Percentiles rank a stretch among this genome's conserved stretches.
Evolutionary conservation across 2,329 filamentous ascomycete species (phyloP).

Genomic region (Xylariaceae sp.): DNA sequence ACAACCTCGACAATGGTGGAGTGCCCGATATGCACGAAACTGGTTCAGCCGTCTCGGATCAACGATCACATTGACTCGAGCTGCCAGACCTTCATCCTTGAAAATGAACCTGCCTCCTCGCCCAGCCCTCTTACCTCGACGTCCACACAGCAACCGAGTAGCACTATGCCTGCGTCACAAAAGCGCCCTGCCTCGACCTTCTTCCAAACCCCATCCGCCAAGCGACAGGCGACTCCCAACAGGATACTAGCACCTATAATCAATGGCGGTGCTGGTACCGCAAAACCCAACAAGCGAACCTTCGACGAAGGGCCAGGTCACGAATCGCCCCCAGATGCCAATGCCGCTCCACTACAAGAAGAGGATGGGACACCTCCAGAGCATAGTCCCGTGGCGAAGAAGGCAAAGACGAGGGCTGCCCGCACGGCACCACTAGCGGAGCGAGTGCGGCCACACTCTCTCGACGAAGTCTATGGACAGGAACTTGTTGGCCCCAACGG

Average conservation of each 20-base stretch:
- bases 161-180: conserved; percentile 40
- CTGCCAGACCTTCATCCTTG: conserved; percentile 67
- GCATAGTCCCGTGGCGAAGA: conserved; percentile 54
- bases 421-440: conserved; percentile 84
- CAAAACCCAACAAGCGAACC: conserved; percentile 44
- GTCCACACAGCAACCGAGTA: conserved; percentile 35
- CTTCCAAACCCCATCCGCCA: conserved; percentile 60
- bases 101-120: conserved; percentile 37
- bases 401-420: conserved; percentile 66
- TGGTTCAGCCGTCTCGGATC: conserved; percentile 71
- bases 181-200: conserved; percentile 58
- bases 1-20: conserved; percentile 49
- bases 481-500: conserved; percentile 83
- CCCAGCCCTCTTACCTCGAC: conserved; percentile 34
- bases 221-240: conserved; percentile 45
- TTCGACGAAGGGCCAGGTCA: conserved; percentile 52
- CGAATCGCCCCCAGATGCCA: conserved; percentile 22
- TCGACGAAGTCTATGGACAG: conserved; percentile 88
- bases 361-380: conserved; percentile 23
- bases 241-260: conserved; percentile 34
- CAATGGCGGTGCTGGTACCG: conserved; percentile 30
- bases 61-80: conserved; percentile 88
- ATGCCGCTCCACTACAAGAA: conserved; percentile 21
- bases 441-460: conserved; percentile 79
- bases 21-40: conserved; percentile 78